phyloP scores from a whole-genome alignment of 140 eudicot species.

The Flaveria floridana region DNA sequence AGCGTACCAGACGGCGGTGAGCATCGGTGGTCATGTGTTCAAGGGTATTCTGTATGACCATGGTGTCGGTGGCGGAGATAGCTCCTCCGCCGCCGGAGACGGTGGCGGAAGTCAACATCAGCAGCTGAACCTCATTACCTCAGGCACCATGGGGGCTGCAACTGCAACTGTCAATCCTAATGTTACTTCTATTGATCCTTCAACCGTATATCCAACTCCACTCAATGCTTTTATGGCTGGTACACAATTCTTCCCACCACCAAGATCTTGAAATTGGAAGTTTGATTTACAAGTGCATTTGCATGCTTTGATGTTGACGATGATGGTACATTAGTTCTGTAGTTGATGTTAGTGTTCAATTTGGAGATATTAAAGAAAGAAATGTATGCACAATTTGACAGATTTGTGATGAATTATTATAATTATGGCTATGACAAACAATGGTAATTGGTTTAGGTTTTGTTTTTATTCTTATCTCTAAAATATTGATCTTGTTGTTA shows the following conservation, averaged over 20 bases:
- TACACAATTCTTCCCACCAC: constrained; percentile 97
- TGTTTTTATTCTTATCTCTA: background rate
- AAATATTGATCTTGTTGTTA: background rate
- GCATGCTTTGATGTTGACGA: constrained; percentile 30
- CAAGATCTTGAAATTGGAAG: constrained; percentile 58
- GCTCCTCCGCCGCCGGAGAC: constrained; percentile 39
- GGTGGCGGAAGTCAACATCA: constrained; percentile 21
- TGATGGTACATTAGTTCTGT: constrained; percentile 31
- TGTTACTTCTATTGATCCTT: constrained; percentile 53
- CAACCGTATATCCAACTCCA: constrained; percentile 72
- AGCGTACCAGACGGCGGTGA: constrained; percentile 91
- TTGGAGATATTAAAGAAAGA: constrained; percentile 30
- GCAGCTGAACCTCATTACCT: constrained; percentile 49
- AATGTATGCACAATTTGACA: constrained; percentile 28
- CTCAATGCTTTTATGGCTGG: constrained; percentile 89
- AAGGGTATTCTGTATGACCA: constrained; percentile 93
- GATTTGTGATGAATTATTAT: constrained; percentile 28
- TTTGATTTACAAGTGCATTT: constrained; percentile 21
- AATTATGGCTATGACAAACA: constrained; percentile 15
- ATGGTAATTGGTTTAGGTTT: constrained; percentile 21
- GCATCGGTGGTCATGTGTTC: constrained; percentile 80
- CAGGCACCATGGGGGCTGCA: constrained; percentile 36
- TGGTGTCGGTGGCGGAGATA: constrained; percentile 59
- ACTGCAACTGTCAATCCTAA: constrained; percentile 36
- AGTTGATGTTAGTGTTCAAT: constrained; percentile 38